These are phyloP conservation scores for Aspergillus melleus DNA, from an alignment of 2,329 filamentous ascomycete genomes.

Conservation along the genomic window DNA sequence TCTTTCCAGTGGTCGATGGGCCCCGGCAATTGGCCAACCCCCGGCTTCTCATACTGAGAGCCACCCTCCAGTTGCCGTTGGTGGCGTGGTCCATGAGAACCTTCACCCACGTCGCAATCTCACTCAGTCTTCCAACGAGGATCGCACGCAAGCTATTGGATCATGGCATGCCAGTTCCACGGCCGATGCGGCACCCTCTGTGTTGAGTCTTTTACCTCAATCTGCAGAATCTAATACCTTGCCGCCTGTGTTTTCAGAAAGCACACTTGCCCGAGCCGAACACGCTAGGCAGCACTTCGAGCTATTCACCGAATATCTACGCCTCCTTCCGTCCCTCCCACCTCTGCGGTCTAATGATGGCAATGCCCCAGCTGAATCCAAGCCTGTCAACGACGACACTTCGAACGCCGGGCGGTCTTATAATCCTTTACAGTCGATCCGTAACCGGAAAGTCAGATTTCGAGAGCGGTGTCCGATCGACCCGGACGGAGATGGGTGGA, in stretches of 20 bases:
- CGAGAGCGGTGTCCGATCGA: conserved; percentile 75
- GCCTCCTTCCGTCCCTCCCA: conserved; percentile 75
- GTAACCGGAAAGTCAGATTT: conserved; percentile 82
- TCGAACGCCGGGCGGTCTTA: conserved; percentile 66
- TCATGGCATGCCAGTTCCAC: conserved; percentile 9
- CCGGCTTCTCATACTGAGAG: conserved; percentile 22
- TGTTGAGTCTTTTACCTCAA: conserved; percentile 31
- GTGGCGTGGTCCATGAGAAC: conserved; percentile 16
- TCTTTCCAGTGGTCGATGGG: conserved; percentile 45
- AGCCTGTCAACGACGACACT: conserved; percentile 32
- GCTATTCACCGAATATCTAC: conserved; percentile 78
- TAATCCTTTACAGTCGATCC: conserved; percentile 88
- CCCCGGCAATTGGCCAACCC: conserved; percentile 25
- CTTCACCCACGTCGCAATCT: conserved; percentile 19
- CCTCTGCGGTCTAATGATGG: conserved; percentile 54
- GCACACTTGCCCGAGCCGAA: conserved; percentile 77
- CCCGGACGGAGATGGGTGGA: conserved; percentile 73
- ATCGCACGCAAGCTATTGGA: conserved; percentile 19
- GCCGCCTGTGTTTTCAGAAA: conserved; percentile 64
- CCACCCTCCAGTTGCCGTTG: conserved; percentile 16
- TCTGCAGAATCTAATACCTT: conserved; percentile 33
- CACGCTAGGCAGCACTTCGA: conserved; percentile 85
- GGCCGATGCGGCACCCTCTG: conserved; percentile 19
- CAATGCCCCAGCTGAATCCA: conserved; percentile 15
- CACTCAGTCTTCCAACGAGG: conserved; percentile 27